Evolutionary conservation across 257 asterid genomes (phyloP).

Genomic region (Primulina huaijiensis): DNA sequence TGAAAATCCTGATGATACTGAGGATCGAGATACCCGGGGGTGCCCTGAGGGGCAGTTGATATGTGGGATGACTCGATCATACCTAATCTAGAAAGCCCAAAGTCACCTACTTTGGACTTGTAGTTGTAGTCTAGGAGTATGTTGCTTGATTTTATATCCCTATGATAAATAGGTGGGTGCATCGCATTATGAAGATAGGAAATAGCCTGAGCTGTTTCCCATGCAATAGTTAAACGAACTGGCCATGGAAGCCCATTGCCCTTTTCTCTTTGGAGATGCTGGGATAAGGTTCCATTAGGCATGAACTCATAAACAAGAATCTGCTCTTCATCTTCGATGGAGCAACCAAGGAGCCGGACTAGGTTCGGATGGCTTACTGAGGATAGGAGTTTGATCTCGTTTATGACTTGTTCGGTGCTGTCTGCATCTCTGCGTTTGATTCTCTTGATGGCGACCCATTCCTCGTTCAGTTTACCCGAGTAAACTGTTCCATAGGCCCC

Average conservation of each 20-base stretch:
- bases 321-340: conserved; percentile 66
- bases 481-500: conserved; percentile 85
- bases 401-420: conserved; percentile 59
- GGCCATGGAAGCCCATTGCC: conserved; percentile 60
- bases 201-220: conserved; percentile 77
- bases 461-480: conserved; percentile 54
- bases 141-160: conserved; percentile 79
- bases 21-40: conserved; percentile 78
- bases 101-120: conserved; percentile 72
- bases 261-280: conserved; percentile 56
- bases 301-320: conserved; percentile 75
- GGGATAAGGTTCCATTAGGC: conserved; percentile 78
- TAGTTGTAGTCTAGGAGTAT: conserved; percentile 53
- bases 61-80: conserved; percentile 52
- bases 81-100: conserved; percentile 75
- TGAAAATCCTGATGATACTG: conserved; percentile 71
- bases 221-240: conserved; percentile 54
- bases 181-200: conserved; percentile 63
- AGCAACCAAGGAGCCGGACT: conserved; percentile 71
- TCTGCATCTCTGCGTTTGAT: conserved; percentile 44
- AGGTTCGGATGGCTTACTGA: conserved; percentile 76
- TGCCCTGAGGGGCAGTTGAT: conserved; percentile 78
- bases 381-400: conserved; percentile 77
- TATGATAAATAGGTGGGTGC: conserved; percentile 73
- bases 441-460: conserved; percentile 75